These are phyloP conservation scores for Basipetospora chlamydospora DNA, from an alignment of 2,329 filamentous ascomycete genomes.

Conservation along the genomic window DNA sequence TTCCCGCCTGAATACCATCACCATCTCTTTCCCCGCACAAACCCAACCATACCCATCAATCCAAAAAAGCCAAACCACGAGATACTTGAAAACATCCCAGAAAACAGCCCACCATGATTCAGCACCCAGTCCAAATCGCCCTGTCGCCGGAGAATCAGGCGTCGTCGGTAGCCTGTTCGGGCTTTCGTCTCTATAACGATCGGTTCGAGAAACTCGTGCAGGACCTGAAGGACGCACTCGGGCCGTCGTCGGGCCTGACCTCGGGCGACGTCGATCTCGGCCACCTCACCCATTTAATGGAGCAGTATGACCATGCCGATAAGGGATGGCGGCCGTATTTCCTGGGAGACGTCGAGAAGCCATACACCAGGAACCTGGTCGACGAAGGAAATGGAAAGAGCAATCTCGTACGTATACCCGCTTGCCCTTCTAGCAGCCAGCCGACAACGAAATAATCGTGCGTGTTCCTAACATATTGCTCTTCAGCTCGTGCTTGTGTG, in stretches of 20 bases:
- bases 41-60: not conserved
- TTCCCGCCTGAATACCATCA: not conserved
- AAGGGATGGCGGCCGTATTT: slow-evolving; percentile 64
- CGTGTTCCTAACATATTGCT: not conserved
- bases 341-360: slow-evolving; percentile 51
- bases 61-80: too few relatives aligned
- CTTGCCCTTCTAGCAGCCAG: too few relatives aligned
- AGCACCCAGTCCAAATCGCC: slow-evolving; percentile 3
- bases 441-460: slow-evolving; percentile 2
- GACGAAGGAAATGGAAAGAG: slow-evolving; percentile 76
- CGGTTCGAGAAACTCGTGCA: slow-evolving; percentile 56
- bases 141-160: slow-evolving; percentile 1
- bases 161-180: too few relatives aligned
- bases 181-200: slow-evolving; percentile 1
- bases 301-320: slow-evolving; percentile 53
- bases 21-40: not conserved
- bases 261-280: slow-evolving; percentile 68
- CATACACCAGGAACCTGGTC: slow-evolving; percentile 79
- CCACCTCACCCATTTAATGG: slow-evolving; percentile 59
- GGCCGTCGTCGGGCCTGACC: slow-evolving; percentile 66
- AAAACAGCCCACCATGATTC: slow-evolving; percentile 2
- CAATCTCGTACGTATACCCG: slow-evolving; percentile 42
- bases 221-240: slow-evolving; percentile 60
- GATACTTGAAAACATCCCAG: too few relatives aligned
- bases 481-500: slow-evolving; percentile 71